These are phyloP conservation scores for Boletus sp. DNA, from an alignment of 768 basidiomycete species.

Conservation along the genomic window DNA sequence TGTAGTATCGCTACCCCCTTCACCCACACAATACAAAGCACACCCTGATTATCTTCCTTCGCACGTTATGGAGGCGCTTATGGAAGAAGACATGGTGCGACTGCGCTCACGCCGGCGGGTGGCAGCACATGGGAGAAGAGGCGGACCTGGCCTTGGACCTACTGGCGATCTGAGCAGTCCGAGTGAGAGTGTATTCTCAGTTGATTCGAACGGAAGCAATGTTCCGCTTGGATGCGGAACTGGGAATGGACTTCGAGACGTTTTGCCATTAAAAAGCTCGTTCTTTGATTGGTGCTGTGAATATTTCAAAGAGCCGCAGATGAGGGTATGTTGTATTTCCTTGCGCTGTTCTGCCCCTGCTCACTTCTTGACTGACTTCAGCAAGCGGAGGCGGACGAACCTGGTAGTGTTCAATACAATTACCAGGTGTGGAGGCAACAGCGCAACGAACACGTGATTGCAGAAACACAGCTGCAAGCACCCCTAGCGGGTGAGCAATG, in stretches of 20 bases:
- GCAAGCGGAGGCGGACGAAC: conserved; percentile 95
- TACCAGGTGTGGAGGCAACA: conserved; percentile 93
- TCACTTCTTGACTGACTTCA: conserved; percentile 31
- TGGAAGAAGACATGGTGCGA: conserved; percentile 94
- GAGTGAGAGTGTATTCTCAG: conserved; percentile 72
- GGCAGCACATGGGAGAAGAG: conserved; percentile 38
- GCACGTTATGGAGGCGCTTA: conserved; percentile 82
- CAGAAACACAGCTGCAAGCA: conserved; percentile 66
- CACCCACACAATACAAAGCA: conserved; percentile 32
- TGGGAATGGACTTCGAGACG: conserved; percentile 76
- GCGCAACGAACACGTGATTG: conserved; percentile 77
- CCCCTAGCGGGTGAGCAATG: conserved; percentile 63
- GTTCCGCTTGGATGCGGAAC: conserved; percentile 77
- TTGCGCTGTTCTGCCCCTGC: not conserved
- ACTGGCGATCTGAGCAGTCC: conserved; percentile 57
- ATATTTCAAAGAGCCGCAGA: conserved; percentile 98
- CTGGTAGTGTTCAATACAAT: conserved; percentile 90
- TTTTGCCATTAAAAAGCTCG: conserved; percentile 83
- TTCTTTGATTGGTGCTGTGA: conserved; percentile 97
- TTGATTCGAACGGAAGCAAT: conserved; percentile 64
- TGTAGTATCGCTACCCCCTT: conserved; percentile 28
- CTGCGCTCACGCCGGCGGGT: conserved; percentile 62
- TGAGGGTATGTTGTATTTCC: conserved; percentile 65
- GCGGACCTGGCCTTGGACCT: conserved; percentile 37
- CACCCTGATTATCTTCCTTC: conserved; percentile 62